phyloP scores from a whole-genome alignment of 2,329 filamentous ascomycete genomes.

The Pseudogymnoascus sp. region DNA sequence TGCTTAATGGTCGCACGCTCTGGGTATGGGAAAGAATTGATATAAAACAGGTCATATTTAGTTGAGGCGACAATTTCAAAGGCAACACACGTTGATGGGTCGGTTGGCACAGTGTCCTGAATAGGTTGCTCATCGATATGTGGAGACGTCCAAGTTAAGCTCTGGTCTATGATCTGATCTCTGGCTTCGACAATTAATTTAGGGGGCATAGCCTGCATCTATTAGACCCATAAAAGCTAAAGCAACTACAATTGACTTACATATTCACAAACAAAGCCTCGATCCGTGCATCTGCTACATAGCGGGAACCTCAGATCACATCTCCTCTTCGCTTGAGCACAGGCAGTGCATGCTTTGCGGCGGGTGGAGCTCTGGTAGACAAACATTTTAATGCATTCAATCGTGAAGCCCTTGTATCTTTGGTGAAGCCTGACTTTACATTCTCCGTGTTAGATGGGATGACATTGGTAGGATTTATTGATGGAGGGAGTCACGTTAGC shows the following conservation, averaged over 20 bases:
- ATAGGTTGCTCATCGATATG: not conserved
- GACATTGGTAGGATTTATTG: not conserved
- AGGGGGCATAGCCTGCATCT: not conserved
- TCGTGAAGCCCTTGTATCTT: not conserved
- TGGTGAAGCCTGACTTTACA: not conserved
- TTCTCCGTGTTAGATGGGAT: not conserved
- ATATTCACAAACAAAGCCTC: conserved; percentile 17
- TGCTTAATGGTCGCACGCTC: conserved; percentile 1
- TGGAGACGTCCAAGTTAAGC: not conserved
- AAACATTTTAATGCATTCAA: not conserved
- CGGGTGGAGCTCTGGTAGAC: conserved; percentile 12
- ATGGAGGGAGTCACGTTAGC: not conserved
- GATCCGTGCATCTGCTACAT: conserved; percentile 18
- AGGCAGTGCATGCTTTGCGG: conserved; percentile 19
- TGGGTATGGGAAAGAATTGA: conserved; percentile 12
- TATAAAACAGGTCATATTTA: conserved; percentile 10
- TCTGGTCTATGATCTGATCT: not conserved
- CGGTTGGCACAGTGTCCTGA: not conserved
- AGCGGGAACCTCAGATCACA: conserved; percentile 20
- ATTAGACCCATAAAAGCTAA: not conserved
- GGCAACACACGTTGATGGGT: not conserved
- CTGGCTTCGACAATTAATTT: not conserved
- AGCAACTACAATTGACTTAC: conserved; percentile 13
- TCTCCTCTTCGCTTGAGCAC: conserved; percentile 22
- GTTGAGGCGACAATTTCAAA: not conserved